A percentile compares a stretch with the other conserved stretches of the same genome.
phyloP scores from a whole-genome alignment of 768 basidiomycete genomes.

The Termitomyces bulborhizus region DNA sequence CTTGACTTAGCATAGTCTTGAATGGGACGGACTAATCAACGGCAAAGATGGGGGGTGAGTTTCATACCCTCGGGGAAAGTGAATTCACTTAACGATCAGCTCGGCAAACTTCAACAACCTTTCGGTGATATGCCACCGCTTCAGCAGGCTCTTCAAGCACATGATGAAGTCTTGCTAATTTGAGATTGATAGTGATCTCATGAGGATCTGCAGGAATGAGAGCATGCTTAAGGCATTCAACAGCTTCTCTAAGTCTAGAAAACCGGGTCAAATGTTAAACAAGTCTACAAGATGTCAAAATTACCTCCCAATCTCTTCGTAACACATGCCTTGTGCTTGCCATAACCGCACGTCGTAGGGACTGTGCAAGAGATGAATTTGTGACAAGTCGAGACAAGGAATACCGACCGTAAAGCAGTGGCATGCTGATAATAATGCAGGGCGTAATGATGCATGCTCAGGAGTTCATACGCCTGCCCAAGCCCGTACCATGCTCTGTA shows the following conservation, averaged over 20 bases:
- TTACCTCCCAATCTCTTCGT: conserved; percentile 87
- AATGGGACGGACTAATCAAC: conserved; percentile 52
- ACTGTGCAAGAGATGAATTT: conserved; percentile 31
- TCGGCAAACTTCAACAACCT: conserved; percentile 68
- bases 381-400: background rate
- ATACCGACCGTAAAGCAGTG: conserved; percentile 73
- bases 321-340: conserved; percentile 92
- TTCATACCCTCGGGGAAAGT: conserved; percentile 14
- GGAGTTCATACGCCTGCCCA: conserved; percentile 93
- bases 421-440: conserved; percentile 96
- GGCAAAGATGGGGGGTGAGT: conserved; percentile 18
- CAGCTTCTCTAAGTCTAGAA: conserved; percentile 75
- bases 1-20: conserved; percentile 82
- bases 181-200: conserved; percentile 67
- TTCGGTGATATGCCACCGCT: conserved; percentile 75
- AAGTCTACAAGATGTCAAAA: conserved; percentile 2
- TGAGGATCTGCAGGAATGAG: conserved; percentile 74
- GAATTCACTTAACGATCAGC: conserved; percentile 44
- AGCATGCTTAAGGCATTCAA: conserved; percentile 88
- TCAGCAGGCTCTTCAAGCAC: conserved; percentile 60
- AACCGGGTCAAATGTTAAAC: background rate
- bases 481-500: conserved; percentile 98
- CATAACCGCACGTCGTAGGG: conserved; percentile 96
- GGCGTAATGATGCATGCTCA: conserved; percentile 96
- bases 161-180: conserved; percentile 67